Conservation (phyloP, 2,329 filamentous ascomycete genomes). For the Claviceps digitariae region DNA sequence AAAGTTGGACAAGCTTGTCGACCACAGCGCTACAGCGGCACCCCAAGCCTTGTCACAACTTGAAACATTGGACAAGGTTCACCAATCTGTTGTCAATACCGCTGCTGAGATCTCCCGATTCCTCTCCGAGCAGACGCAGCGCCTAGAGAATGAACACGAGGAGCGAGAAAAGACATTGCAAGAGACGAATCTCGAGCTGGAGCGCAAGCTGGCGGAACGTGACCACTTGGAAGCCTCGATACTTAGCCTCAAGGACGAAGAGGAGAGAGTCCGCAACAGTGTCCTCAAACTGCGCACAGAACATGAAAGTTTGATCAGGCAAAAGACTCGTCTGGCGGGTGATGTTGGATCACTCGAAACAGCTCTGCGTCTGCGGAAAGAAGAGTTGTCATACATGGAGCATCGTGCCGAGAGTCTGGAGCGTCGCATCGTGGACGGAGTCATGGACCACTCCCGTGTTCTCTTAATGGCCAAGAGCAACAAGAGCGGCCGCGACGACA, state of each 20-base stretch:
- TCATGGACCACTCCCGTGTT: slow-evolving; percentile 89
- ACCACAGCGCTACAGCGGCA: slow-evolving; percentile 48
- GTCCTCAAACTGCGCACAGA: slow-evolving; percentile 50
- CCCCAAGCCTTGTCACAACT: slow-evolving; percentile 60
- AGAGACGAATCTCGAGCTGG: slow-evolving; percentile 67
- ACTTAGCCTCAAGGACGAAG: slow-evolving; percentile 34
- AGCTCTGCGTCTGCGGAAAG: slow-evolving; percentile 72
- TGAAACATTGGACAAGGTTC: slow-evolving; percentile 75
- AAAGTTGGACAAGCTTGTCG: slow-evolving; percentile 37
- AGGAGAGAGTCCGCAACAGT: slow-evolving; percentile 37
- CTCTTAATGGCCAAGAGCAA: slow-evolving; percentile 63
- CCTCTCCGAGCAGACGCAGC: slow-evolving; percentile 60
- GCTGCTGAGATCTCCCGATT: slow-evolving; percentile 77
- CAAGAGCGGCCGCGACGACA: slow-evolving; percentile 34
- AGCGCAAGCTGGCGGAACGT: slow-evolving; percentile 56
- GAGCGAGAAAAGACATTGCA: slow-evolving; percentile 66
- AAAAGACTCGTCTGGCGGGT: slow-evolving; percentile 67
- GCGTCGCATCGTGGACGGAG: slow-evolving; percentile 82
- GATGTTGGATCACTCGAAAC: slow-evolving; percentile 88
- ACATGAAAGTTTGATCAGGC: slow-evolving; percentile 60
- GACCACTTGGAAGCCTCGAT: slow-evolving; percentile 48
- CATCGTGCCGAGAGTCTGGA: slow-evolving; percentile 76
- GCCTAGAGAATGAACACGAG: slow-evolving; percentile 64
- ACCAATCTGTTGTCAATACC: slow-evolving; percentile 72
- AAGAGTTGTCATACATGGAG: slow-evolving; percentile 88